These are phyloP conservation scores for Hypoxylon intermedium DNA, from an alignment of 495 filamentous ascomycete genomes.

Conservation along the genomic window DNA sequence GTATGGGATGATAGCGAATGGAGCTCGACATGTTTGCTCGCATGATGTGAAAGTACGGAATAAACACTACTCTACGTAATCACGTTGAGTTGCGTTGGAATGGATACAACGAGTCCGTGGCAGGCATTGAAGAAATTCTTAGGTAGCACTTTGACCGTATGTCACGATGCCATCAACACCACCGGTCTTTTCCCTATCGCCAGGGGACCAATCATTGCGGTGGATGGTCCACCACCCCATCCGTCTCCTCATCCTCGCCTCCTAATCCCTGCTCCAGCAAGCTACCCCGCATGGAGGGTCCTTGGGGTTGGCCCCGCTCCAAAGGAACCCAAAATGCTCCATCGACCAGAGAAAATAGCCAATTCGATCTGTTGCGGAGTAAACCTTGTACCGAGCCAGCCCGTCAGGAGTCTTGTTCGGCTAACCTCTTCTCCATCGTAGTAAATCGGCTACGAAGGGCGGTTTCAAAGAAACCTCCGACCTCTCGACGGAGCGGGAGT, in stretches of 20 bases:
- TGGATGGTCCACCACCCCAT: background rate
- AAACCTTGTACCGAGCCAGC: background rate
- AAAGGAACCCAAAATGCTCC: conserved; percentile 13
- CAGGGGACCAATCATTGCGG: background rate
- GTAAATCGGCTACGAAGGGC: background rate
- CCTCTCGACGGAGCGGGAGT: background rate
- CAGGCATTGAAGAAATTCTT: background rate
- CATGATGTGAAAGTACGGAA: background rate
- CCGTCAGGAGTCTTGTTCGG: background rate
- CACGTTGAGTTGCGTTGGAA: background rate
- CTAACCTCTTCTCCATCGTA: no score
- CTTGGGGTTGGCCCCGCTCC: conserved; percentile 15
- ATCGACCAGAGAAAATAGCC: background rate
- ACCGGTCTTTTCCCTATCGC: background rate
- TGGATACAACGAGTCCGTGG: background rate
- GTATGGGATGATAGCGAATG: background rate
- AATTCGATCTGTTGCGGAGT: conserved; percentile 1
- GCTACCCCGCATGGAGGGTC: conserved; percentile 21
- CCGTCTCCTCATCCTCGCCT: background rate
- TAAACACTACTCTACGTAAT: background rate
- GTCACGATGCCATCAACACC: background rate
- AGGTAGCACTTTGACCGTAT: background rate
- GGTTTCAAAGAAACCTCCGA: conserved; percentile 22
- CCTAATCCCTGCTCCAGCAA: conserved; percentile 3
- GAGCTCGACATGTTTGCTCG: background rate